These are phyloP conservation scores for Bothriochloa decipiens DNA, from an alignment of 176 grass and related monocot species.

Conservation along the genomic window DNA sequence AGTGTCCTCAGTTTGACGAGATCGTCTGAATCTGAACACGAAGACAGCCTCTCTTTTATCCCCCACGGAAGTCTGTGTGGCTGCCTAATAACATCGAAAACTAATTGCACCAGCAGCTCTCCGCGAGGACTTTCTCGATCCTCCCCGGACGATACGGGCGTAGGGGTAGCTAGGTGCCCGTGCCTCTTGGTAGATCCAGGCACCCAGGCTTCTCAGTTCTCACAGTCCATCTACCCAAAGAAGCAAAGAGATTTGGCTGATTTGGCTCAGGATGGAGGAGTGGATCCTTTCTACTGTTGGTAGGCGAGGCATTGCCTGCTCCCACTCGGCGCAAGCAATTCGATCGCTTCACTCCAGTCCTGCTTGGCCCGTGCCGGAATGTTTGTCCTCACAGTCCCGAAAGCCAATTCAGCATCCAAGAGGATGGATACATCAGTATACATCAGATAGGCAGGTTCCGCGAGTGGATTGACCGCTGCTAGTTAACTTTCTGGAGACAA, in stretches of 20 bases:
- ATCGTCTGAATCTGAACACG: not conserved
- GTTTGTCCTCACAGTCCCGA: not conserved
- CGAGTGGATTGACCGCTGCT: too few species aligned
- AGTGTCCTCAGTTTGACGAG: not conserved
- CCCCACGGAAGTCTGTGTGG: not conserved
- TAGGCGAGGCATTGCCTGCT: not conserved
- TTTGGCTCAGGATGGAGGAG: not conserved
- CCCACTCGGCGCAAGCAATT: not conserved
- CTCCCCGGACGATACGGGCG: too few species aligned
- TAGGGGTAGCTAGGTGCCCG: too few species aligned
- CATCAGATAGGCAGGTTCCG: too few species aligned
- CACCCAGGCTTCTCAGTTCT: not conserved
- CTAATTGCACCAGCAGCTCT: not conserved
- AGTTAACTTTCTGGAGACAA: too few species aligned
- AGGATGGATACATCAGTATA: too few species aligned
- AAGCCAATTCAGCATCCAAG: not conserved
- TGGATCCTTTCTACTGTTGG: not conserved
- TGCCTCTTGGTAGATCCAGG: too few species aligned
- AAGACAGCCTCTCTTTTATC: not conserved
- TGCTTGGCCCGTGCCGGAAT: not conserved
- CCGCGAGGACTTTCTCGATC: not conserved
- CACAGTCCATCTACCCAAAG: too few species aligned
- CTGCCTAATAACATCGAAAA: not conserved
- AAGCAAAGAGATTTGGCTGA: too few species aligned
- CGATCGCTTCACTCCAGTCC: not conserved